These are phyloP conservation scores for Symbiodinium pilosum DNA, from an alignment of 73 alveolate genomes.

Conservation along the genomic window DNA sequence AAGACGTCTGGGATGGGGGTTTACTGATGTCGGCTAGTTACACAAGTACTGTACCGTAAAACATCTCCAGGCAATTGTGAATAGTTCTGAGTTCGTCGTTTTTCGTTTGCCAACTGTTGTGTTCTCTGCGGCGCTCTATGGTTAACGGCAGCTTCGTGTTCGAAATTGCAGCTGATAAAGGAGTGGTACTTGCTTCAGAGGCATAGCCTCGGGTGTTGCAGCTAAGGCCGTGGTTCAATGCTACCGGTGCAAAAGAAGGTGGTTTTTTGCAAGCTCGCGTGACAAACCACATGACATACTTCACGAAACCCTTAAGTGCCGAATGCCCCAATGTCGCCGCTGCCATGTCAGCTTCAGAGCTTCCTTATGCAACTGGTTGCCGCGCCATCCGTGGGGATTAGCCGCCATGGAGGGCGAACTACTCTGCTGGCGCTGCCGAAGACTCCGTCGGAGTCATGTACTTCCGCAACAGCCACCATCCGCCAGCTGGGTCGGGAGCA, in stretches of 20 bases:
- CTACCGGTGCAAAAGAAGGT: neutral
- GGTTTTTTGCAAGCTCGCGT: too few species aligned
- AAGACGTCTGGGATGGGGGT: too few species aligned
- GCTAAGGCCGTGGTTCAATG: neutral
- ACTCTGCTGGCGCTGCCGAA: neutral
- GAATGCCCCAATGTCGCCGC: neutral
- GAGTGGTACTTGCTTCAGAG: slow-evolving; percentile 1
- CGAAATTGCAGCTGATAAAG: neutral
- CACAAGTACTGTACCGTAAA: too few species aligned
- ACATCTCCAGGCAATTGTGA: too few species aligned
- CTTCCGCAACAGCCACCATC: neutral
- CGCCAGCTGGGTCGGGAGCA: slow-evolving; percentile 14
- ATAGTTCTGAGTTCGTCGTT: too few species aligned
- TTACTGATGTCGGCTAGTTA: too few species aligned
- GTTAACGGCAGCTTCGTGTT: too few species aligned
- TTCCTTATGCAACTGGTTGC: neutral
- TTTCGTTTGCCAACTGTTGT: too few species aligned
- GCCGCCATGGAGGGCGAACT: neutral
- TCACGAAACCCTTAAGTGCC: too few species aligned
- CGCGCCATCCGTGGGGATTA: neutral
- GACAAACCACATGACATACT: too few species aligned
- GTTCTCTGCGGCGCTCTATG: too few species aligned
- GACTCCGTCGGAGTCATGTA: neutral
- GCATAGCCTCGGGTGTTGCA: slow-evolving; percentile 14
- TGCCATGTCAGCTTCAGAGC: neutral